A percentile compares a stretch with the other conserved stretches of the same genome.
These are phyloP conservation scores for Aspergillus sp. DNA, from an alignment of 2,329 filamentous ascomycete genomes.

Conservation along the genomic window DNA sequence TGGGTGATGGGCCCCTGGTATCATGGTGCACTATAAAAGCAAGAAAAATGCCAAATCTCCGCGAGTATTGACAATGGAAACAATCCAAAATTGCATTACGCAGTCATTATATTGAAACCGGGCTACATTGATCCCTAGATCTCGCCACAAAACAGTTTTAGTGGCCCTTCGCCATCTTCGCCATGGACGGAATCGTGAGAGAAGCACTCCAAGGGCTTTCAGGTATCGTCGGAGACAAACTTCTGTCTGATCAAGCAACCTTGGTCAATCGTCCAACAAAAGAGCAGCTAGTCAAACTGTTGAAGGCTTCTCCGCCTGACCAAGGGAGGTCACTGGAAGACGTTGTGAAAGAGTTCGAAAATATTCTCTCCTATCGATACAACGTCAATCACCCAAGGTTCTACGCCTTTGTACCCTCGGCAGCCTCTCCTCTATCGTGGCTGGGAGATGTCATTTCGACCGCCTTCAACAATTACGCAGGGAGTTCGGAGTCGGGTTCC, in stretches of 20 bases:
- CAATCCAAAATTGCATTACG: too few species aligned
- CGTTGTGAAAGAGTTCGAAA: neutral
- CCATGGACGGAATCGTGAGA: neutral
- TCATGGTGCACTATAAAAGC: neutral
- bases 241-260: neutral
- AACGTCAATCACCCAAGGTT: conserved; percentile 10
- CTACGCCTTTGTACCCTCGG: conserved; percentile 16
- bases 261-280: neutral
- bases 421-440: conserved; percentile 10
- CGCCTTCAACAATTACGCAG: conserved; percentile 2
- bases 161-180: neutral
- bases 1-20: too few species aligned
- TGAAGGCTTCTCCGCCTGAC: neutral
- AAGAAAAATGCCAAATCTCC: too few species aligned
- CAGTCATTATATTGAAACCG: neutral
- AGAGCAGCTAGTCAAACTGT: neutral
- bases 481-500: conserved; percentile 9
- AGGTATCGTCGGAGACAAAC: neutral
- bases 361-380: conserved; percentile 3
- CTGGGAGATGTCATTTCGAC: conserved; percentile 9
- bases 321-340: neutral
- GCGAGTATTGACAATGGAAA: too few species aligned
- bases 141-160: too few species aligned
- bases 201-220: neutral
- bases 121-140: neutral